phyloP scores from a whole-genome alignment of 2,329 filamentous ascomycete species.

The Phyllosticta citrichinensis region DNA sequence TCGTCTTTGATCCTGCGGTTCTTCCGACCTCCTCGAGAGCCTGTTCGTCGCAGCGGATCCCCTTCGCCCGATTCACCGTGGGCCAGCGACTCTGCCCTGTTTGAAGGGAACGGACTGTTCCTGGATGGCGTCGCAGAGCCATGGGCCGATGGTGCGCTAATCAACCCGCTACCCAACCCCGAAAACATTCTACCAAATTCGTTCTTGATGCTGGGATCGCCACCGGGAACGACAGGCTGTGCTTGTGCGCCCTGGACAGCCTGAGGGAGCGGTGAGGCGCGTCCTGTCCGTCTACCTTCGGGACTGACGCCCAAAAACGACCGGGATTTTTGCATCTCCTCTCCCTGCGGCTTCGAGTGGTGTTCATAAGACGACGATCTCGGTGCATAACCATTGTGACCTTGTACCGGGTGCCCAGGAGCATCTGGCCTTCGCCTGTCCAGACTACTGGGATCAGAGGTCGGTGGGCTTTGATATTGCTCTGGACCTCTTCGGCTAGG shows the following conservation, averaged over 20 bases:
- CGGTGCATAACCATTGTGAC: slow-evolving; percentile 21
- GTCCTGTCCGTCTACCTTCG: slow-evolving; percentile 72
- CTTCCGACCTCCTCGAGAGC: slow-evolving; percentile 28
- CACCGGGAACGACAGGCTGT: slow-evolving; percentile 65
- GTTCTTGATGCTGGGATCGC: slow-evolving; percentile 83
- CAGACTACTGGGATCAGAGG: slow-evolving; percentile 26
- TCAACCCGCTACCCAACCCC: slow-evolving; percentile 68
- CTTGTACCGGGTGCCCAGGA: slow-evolving; percentile 22
- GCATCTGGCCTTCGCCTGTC: slow-evolving; percentile 26
- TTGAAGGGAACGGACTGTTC: slow-evolving; percentile 37
- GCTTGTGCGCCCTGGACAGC: slow-evolving; percentile 87
- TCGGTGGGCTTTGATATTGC: slow-evolving; percentile 29
- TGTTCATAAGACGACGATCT: slow-evolving; percentile 24
- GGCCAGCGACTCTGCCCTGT: slow-evolving; percentile 16
- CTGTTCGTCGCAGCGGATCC: slow-evolving; percentile 23
- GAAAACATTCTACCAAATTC: slow-evolving; percentile 94
- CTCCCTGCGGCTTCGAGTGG: slow-evolving; percentile 34
- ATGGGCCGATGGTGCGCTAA: slow-evolving; percentile 42
- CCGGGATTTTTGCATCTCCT: slow-evolving; percentile 50
- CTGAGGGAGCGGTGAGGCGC: slow-evolving; percentile 80
- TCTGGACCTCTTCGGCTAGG: slow-evolving; percentile 25
- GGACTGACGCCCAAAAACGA: slow-evolving; percentile 61
- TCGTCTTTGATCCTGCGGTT: slow-evolving; percentile 66
- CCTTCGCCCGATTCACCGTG: slow-evolving; percentile 19
- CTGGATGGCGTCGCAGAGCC: slow-evolving; percentile 45